Conservation (phyloP, 768 basidiomycete genomes). For the Auriscalpium vulgare region DNA sequence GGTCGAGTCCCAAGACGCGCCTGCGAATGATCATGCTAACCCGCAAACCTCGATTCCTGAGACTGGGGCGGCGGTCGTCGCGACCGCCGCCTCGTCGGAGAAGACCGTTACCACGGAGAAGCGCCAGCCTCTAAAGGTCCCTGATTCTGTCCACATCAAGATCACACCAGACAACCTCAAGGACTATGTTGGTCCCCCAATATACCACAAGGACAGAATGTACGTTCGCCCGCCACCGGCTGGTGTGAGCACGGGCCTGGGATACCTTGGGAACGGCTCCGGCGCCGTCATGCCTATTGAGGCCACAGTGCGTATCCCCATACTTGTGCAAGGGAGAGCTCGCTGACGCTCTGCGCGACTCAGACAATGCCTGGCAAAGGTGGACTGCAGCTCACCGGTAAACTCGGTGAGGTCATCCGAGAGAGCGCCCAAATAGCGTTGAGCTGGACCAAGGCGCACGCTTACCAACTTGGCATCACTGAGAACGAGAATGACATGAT, state of each 20-base stretch:
- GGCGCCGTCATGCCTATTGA: constrained; percentile 98
- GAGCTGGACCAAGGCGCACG: constrained; percentile 89
- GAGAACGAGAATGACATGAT: constrained; percentile 62
- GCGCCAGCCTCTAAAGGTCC: constrained; percentile 76
- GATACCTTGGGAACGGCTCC: constrained; percentile 93
- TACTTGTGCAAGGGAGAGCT: background rate
- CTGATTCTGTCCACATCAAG: constrained; percentile 65
- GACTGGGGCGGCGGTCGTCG: constrained; percentile 18
- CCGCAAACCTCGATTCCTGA: constrained; percentile 19
- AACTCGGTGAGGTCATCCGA: constrained; percentile 95
- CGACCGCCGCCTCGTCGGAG: constrained; percentile 13
- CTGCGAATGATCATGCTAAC: constrained; percentile 22
- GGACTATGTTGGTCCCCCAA: constrained; percentile 93
- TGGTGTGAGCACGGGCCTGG: constrained; percentile 91
- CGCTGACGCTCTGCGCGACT: background rate
- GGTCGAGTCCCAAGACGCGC: constrained; percentile 47
- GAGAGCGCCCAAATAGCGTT: constrained; percentile 94
- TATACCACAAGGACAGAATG: constrained; percentile 93
- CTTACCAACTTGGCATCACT: constrained; percentile 84
- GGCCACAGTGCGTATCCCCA: constrained; percentile 59
- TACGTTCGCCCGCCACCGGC: constrained; percentile 75
- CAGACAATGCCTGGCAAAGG: constrained; percentile 98
- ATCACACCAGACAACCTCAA: constrained; percentile 86
- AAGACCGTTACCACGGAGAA: constrained; percentile 67
- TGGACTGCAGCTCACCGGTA: constrained; percentile 85